Evolutionary conservation across 352 stramenopile species (phyloP), one percentile per base, ranked within the genome.

Genomic region (Phytophthora multivora): DNA sequence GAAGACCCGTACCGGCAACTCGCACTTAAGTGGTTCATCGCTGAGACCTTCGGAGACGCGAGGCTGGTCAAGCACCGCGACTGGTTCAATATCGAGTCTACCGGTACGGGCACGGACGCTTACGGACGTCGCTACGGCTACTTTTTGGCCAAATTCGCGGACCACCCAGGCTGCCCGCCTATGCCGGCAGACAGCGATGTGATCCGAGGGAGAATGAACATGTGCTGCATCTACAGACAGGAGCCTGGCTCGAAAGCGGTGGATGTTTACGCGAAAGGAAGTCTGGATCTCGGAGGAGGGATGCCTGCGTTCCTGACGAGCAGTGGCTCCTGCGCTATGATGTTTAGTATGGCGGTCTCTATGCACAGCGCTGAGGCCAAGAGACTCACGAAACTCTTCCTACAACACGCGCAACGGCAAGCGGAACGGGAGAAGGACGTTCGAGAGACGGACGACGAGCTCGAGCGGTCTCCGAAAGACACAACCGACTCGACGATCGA

Each of bases 171-270:
- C n/a, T 81, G 71, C 18, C 80, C 68, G 2, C 63, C 70, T 1
- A 84, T 87, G 43, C 60, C 75, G 0, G 47, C 65, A 6, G 23
- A 68, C 8, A 71, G 59, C 35, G 52, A 72, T 16, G 66, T 74
- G 31, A 57, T 83, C 28, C 72, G 81, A 2, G 79, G 64, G 10
- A 80, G 82, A 51, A 75, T 89, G 48, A 73, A 65, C n/a, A 73
- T 88, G 51, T 86, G 77, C 59, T 82, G 68, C 31, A 67, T 89
- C 21, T 90, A 87, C 59, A 74, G 77, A 6, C 81, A 90, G 52
- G 59, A 65, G 3, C 51, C 59, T 3, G 48, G 52, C 1, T 61
- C 63, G 10, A 73, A 78, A 1, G 39, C 71, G 35, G 59, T 87
- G 39, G 61, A 83, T 25, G 71, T 89, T 30, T 83, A 77, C 43